A percentile compares a stretch with the other conserved stretches of the same genome.
phyloP scores from a whole-genome alignment of 2,329 filamentous ascomycete genomes.

The Boeremia exigua region DNA sequence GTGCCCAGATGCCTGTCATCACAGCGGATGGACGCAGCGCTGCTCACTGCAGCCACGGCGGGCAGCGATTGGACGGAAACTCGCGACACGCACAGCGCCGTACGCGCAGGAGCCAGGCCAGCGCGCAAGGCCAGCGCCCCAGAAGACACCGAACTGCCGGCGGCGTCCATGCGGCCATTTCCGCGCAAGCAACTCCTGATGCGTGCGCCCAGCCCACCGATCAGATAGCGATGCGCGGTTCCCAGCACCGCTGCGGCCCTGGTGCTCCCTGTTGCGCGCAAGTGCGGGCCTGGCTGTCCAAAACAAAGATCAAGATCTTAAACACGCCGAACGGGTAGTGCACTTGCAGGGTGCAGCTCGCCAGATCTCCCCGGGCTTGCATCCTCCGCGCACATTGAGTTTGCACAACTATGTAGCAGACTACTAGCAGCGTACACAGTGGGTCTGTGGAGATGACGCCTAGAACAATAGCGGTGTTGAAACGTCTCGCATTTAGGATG shows the following conservation, averaged over 20 bases:
- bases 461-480: neutral
- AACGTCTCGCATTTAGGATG: neutral
- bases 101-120: neutral
- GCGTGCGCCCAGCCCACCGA: constrained; percentile 1
- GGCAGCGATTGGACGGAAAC: neutral
- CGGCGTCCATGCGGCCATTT: neutral
- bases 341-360: constrained; percentile 2
- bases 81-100: neutral
- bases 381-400: neutral
- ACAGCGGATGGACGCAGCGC: neutral
- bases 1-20: neutral
- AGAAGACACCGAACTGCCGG: neutral
- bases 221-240: constrained; percentile 9
- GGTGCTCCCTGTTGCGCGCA: neutral
- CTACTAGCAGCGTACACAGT: neutral
- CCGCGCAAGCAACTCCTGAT: neutral
- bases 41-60: neutral
- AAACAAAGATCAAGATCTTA: neutral
- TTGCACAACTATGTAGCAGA: too few species aligned
- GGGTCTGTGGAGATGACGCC: neutral
- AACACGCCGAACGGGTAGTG: neutral
- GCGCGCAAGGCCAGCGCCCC: neutral
- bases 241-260: neutral
- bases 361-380: neutral
- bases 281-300: neutral